Base-by-base conservation (phyloP, 345 rosid species). In the Turritis glabra region DNA sequence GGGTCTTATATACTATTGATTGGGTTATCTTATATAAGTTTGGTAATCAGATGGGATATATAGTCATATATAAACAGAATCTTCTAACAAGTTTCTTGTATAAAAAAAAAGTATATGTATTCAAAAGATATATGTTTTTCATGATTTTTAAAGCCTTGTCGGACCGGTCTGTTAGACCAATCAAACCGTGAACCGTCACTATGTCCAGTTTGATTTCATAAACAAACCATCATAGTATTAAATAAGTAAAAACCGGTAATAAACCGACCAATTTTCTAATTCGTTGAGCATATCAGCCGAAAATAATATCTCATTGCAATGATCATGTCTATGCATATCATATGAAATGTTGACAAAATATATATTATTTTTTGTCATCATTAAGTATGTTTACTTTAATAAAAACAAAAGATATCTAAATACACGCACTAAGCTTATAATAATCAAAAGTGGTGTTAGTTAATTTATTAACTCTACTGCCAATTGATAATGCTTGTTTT, bases 401-500 rank as follows among this genome's bases (percentile, higher is more conserved):
- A 4, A 46, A 54, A 44, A 46, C 11, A 44, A 64, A 73, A 54
- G 33, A 55, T 64, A 44, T 37, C 53, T 27, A 27, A 11, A 43
- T 40, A 52, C 44, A 54, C 33, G 46, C 35, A 71, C 52, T 63
- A 40, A 53, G 63, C 33, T 38, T 73, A 43, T 54, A 44, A 17
- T 32, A 73, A 54, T 41, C 14, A 12, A 43, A 73, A 44, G 58
- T 64, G 50, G 38, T 43, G 56, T 52, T 55, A 44, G 50, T 64
- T 55, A 32, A 73, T 30, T 52, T 15, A 53, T 21, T 7, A 64
- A 43, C 64, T 64, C 64, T 64, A 64, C 56, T 43, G 37, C 77
- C 47, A 64, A 3, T 32, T 17, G 40, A 56, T 56, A 33, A 56
- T 74, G 77, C 48, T 33, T 65, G 25, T 37, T 65, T 75, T 75